Conservation (phyloP, 768 basidiomycete genomes). For the Jaapia argillacea region DNA sequence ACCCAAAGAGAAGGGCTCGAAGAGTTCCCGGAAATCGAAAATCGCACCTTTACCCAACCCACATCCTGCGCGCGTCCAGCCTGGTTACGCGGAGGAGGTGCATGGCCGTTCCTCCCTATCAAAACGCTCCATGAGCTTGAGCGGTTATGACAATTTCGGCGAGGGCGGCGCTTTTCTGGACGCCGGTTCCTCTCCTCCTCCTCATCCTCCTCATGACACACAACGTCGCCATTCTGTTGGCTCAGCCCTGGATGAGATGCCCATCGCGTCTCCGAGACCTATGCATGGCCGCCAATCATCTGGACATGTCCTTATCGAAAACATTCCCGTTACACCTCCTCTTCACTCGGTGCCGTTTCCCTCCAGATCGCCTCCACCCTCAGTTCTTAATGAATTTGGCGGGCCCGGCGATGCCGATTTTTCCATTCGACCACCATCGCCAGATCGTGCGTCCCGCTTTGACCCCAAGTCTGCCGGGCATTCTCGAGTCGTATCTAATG, state of each 20-base stretch:
- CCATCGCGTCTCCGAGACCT: conserved; percentile 24
- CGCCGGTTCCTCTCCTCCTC: conserved; percentile 19
- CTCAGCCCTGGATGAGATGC: conserved; percentile 43
- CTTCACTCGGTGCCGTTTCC: conserved; percentile 59
- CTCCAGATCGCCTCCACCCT: neutral
- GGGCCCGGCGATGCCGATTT: neutral
- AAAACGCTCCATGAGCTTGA: conserved; percentile 61
- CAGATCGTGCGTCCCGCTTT: conserved; percentile 30
- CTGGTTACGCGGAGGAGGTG: conserved; percentile 4
- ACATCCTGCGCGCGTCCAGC: conserved; percentile 19
- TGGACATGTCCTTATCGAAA: conserved; percentile 37
- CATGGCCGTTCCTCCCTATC: conserved; percentile 11
- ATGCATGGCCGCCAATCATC: conserved; percentile 40
- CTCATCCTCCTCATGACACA: conserved; percentile 19
- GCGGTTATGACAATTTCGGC: conserved; percentile 46
- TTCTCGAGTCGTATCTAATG: conserved; percentile 33
- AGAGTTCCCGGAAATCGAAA: conserved; percentile 23
- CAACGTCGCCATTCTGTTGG: conserved; percentile 46
- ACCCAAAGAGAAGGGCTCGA: conserved; percentile 46
- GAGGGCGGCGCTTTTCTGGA: conserved; percentile 37
- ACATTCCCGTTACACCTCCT: conserved; percentile 26
- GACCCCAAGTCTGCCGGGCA: conserved; percentile 27
- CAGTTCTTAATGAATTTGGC: neutral
- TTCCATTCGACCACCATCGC: conserved; percentile 23
- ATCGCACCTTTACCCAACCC: conserved; percentile 34